These are phyloP conservation scores for Xylariaceae sp. DNA, from an alignment of 2,329 filamentous ascomycete genomes.

Conservation along the genomic window DNA sequence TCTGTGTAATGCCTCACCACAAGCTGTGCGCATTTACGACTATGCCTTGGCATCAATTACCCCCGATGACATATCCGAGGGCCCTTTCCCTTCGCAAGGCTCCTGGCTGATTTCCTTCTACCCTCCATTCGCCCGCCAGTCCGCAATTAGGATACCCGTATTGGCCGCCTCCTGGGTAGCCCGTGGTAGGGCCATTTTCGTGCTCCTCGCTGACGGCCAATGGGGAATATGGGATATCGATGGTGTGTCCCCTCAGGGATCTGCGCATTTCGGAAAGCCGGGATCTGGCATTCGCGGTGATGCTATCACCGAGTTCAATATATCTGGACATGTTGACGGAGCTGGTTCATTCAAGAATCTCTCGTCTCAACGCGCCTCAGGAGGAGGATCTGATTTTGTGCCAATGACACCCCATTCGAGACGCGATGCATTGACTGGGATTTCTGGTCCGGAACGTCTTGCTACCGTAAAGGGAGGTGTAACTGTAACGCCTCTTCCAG, in stretches of 20 bases:
- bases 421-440: constrained; percentile 46
- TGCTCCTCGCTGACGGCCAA: constrained; percentile 58
- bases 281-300: constrained; percentile 53
- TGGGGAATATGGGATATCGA: constrained; percentile 68
- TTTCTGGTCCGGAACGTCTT: constrained; percentile 48
- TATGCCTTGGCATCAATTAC: constrained; percentile 51
- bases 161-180: constrained; percentile 60
- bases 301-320: constrained; percentile 54
- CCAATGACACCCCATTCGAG: constrained; percentile 63
- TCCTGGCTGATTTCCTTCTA: constrained; percentile 64
- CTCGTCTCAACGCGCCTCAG: constrained; percentile 33
- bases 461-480: constrained; percentile 51
- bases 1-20: constrained; percentile 50
- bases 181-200: constrained; percentile 55
- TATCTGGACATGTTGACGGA: constrained; percentile 58
- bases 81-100: constrained; percentile 53
- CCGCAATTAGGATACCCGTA: constrained; percentile 53
- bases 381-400: constrained; percentile 48
- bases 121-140: constrained; percentile 49
- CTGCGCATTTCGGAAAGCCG: constrained; percentile 46
- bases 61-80: constrained; percentile 46
- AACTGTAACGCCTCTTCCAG: constrained; percentile 44
- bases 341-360: constrained; percentile 51
- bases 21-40: constrained; percentile 60
- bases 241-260: constrained; percentile 47